phyloP scores from a whole-genome alignment of 2,329 filamentous ascomycete species.

The Cordyceps cicadae region DNA sequence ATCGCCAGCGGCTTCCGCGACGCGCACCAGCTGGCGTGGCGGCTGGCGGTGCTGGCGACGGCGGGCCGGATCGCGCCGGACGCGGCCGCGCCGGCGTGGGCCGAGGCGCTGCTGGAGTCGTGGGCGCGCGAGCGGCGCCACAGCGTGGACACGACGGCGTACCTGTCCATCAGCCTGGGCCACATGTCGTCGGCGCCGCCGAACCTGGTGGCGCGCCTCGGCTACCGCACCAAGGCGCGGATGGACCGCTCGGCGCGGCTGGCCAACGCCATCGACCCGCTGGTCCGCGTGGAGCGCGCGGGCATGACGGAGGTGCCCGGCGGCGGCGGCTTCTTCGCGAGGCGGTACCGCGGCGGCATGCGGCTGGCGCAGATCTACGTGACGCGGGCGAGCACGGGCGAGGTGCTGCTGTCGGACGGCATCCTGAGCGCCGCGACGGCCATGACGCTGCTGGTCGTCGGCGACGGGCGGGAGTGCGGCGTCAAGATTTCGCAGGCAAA shows the following conservation, averaged over 20 bases:
- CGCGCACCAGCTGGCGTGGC: slow-evolving; percentile 27
- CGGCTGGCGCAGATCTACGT: slow-evolving; percentile 12
- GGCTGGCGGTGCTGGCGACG: slow-evolving; percentile 16
- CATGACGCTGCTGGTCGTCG: slow-evolving; percentile 10
- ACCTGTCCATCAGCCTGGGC: background rate
- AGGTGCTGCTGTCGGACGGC: slow-evolving; percentile 5
- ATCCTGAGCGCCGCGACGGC: background rate
- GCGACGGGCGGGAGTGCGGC: background rate
- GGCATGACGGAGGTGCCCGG: slow-evolving; percentile 8
- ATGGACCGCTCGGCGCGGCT: slow-evolving; percentile 1
- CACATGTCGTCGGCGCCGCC: background rate
- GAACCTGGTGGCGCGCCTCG: background rate
- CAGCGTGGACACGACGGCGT: slow-evolving; percentile 15
- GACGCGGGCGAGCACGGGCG: background rate
- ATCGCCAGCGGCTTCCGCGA: slow-evolving; percentile 29
- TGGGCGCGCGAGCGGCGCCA: slow-evolving; percentile 17
- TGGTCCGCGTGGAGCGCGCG: slow-evolving; percentile 5
- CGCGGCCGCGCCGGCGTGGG: background rate
- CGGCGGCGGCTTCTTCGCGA: slow-evolving; percentile 10
- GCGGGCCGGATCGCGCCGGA: background rate
- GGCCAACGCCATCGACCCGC: slow-evolving; percentile 1
- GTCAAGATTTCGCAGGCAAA: background rate
- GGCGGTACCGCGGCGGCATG: slow-evolving; percentile 2
- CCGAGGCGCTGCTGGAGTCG: slow-evolving; percentile 4
- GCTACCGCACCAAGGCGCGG: slow-evolving; percentile 4